Evolutionary conservation across 2,329 filamentous ascomycete genomes (phyloP).

Genomic region (Chaetomium globosum): DNA sequence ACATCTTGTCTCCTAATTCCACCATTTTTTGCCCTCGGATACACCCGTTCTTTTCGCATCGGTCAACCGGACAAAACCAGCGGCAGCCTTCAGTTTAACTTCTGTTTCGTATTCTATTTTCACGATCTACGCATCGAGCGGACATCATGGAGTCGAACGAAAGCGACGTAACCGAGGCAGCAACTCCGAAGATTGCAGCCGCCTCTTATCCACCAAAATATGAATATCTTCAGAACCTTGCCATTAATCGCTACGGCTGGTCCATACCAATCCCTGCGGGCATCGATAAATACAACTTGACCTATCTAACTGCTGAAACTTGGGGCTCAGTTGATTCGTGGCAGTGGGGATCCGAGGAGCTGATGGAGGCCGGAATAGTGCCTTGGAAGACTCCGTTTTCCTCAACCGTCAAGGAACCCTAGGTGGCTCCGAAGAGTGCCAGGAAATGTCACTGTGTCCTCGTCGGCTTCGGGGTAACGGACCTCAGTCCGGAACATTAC

Average conservation of each 20-base stretch:
- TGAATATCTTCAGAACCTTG: background rate
- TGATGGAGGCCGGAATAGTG: background rate
- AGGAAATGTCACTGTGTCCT: background rate
- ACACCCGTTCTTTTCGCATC: background rate
- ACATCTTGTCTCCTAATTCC: no score
- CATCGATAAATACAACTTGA: background rate
- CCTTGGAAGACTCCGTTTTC: background rate
- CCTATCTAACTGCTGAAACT: background rate
- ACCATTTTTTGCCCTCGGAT: background rate
- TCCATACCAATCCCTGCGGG: background rate
- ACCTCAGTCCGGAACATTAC: background rate
- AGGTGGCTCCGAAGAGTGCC: background rate
- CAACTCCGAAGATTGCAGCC: background rate
- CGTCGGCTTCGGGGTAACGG: conserved; percentile 2
- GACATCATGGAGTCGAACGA: background rate
- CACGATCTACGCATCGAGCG: background rate
- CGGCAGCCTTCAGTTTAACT: background rate
- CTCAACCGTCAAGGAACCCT: background rate
- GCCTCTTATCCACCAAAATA: background rate
- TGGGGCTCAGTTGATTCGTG: background rate
- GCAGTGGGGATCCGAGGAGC: background rate
- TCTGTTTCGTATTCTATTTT: background rate
- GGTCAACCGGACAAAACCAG: background rate
- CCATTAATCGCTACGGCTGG: background rate
- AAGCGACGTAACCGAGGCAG: background rate